phyloP scores from a whole-genome alignment of 139 green algal genomes.

The Chlamydomonas sp. region DNA sequence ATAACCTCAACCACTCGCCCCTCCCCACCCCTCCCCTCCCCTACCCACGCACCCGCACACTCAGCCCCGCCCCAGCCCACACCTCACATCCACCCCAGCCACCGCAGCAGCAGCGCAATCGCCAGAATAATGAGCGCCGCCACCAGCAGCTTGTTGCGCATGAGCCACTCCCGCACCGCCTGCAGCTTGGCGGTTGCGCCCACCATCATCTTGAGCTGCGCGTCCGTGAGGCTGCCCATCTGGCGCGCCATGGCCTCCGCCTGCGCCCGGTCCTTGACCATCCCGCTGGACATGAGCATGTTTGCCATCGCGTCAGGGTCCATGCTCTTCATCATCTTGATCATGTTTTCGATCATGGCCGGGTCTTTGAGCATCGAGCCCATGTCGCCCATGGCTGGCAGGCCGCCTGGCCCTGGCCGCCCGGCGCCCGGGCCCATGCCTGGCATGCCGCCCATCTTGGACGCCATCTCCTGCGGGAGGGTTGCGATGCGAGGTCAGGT shows the following conservation, averaged over 20 bases:
- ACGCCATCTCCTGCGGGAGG: not conserved
- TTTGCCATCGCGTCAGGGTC: conserved; percentile 41
- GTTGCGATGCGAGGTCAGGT: not conserved
- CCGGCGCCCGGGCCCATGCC: not conserved
- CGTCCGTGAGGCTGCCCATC: conserved; percentile 40
- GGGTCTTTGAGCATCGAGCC: conserved; percentile 33
- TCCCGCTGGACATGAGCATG: conserved; percentile 45
- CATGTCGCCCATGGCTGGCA: conserved; percentile 20
- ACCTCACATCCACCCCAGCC: conserved; percentile 44
- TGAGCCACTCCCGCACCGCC: conserved; percentile 10
- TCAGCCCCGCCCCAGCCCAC: not conserved
- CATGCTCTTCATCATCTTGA: conserved; percentile 64
- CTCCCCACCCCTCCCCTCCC: too few relatives aligned
- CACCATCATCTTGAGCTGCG: conserved; percentile 48
- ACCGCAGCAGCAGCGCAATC: conserved; percentile 54
- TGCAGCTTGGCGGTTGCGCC: not conserved
- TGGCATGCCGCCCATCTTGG: not conserved
- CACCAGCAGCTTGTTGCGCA: conserved; percentile 31
- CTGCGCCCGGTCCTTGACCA: conserved; percentile 37
- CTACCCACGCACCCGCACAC: too few relatives aligned
- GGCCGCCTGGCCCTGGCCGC: not conserved
- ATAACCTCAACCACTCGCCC: too few relatives aligned
- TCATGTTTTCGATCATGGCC: conserved; percentile 45
- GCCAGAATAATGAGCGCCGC: conserved; percentile 41
- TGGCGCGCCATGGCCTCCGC: conserved; percentile 48